phyloP scores from a whole-genome alignment of 2,329 filamentous ascomycete species.

The Chaetomium strumarium region DNA sequence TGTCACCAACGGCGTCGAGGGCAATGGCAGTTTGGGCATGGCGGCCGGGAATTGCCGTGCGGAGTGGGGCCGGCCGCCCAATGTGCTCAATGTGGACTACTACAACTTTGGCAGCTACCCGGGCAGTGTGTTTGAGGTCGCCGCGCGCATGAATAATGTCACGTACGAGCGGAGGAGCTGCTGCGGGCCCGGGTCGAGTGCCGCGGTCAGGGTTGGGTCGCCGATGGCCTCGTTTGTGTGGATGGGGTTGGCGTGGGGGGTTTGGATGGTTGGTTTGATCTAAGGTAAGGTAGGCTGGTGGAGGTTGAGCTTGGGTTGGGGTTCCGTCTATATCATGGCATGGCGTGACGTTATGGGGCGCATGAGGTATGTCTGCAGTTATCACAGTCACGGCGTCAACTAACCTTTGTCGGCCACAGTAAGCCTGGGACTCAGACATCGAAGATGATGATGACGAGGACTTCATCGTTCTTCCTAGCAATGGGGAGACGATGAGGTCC shows the following conservation, averaged over 20 bases:
- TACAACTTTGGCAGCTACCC: slow-evolving; percentile 64
- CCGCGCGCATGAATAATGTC: slow-evolving; percentile 65
- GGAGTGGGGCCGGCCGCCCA: slow-evolving; percentile 64
- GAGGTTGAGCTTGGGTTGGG: not conserved
- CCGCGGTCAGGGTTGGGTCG: slow-evolving; percentile 49
- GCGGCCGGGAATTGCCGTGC: slow-evolving; percentile 56
- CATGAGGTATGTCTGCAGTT: not conserved
- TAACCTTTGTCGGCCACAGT: no score
- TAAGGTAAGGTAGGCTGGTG: not conserved
- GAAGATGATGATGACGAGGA: no score
- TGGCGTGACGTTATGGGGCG: slow-evolving; percentile 21
- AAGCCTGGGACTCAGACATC: no score
- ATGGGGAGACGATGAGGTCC: no score
- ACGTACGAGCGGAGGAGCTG: slow-evolving; percentile 53
- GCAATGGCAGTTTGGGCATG: slow-evolving; percentile 60
- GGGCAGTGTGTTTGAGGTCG: slow-evolving; percentile 73
- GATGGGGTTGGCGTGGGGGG: slow-evolving; percentile 11
- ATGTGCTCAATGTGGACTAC: slow-evolving; percentile 77
- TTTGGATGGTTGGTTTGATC: slow-evolving; percentile 17
- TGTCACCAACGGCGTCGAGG: slow-evolving; percentile 62
- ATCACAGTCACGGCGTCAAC: no score
- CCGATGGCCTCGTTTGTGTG: slow-evolving; percentile 7
- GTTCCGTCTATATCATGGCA: slow-evolving; percentile 9
- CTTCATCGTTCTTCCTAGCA: no score
- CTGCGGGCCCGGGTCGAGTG: slow-evolving; percentile 44